These are phyloP conservation scores for Lodderomyces pseudojiufengensis DNA, from an alignment of 1,139 yeast species.

Conservation along the genomic window DNA sequence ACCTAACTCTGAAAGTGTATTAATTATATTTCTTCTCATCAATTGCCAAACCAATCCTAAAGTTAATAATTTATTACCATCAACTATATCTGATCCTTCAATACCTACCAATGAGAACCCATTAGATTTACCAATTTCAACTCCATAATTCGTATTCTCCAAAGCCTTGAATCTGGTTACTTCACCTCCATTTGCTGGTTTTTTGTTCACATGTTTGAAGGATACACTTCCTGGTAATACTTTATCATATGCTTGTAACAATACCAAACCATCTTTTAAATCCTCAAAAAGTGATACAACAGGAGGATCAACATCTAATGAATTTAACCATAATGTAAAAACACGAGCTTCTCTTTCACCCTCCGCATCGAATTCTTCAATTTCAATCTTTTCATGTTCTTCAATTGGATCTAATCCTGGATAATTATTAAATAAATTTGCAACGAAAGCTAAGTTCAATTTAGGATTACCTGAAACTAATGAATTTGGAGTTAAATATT, in stretches of 20 bases:
- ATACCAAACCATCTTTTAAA: constrained; percentile 84
- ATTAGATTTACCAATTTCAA: constrained; percentile 89
- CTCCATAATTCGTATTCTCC: constrained; percentile 95
- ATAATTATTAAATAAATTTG: constrained; percentile 90
- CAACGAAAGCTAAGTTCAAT: constrained; percentile 94
- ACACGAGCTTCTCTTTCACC: constrained; percentile 99
- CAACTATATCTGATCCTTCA: constrained; percentile 96
- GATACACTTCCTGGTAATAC: constrained; percentile 93
- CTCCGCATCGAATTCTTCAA: constrained; percentile 96
- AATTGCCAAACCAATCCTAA: constrained; percentile 98
- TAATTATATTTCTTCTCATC: constrained; percentile 92
- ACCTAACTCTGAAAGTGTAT: constrained; percentile 70
- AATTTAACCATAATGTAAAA: constrained; percentile 94
- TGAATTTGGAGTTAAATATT: constrained; percentile 89
- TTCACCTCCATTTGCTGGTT: constrained; percentile 67
- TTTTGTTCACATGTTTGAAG: constrained; percentile 75
- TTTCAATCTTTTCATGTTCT: constrained; percentile 83
- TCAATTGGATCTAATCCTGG: constrained; percentile 97
- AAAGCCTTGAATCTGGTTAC: constrained; percentile 88
- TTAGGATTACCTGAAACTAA: constrained; percentile 95
- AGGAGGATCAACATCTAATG: constrained; percentile 93
- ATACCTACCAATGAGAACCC: constrained; percentile 94
- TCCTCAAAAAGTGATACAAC: constrained; percentile 91
- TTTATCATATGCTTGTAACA: constrained; percentile 91
- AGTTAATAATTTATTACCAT: constrained; percentile 85